Evolutionary conservation across 257 asterid genomes (phyloP).

Genomic region (Solanum lignicaule): DNA sequence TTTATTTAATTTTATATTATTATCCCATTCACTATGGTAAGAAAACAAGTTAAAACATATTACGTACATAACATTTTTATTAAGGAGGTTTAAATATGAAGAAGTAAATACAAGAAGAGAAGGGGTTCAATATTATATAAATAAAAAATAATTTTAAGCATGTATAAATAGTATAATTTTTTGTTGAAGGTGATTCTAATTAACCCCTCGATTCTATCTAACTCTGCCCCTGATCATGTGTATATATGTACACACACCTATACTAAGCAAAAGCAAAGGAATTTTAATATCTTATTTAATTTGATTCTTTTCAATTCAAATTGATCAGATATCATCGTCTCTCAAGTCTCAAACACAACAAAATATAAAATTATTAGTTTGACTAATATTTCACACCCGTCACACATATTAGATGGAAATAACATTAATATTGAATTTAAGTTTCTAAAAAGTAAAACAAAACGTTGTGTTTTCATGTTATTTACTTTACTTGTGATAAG

Average conservation of each 20-base stretch:
- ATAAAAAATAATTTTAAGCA: rapidly evolving
- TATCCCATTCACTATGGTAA: background rate
- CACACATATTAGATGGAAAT: too few species aligned
- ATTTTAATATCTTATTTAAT: background rate
- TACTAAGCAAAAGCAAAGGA: background rate
- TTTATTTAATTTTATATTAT: background rate
- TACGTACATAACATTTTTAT: background rate
- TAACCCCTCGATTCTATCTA: rapidly evolving
- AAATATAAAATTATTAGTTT: too few species aligned
- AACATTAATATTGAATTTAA: background rate
- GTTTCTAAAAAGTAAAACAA: background rate
- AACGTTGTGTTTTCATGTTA: background rate
- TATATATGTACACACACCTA: background rate
- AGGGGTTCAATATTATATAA: background rate
- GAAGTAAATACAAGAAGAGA: background rate
- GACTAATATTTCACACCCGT: too few species aligned
- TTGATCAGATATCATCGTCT: background rate
- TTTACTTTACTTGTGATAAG: background rate
- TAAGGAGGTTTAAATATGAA: too few species aligned
- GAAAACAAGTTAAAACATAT: background rate
- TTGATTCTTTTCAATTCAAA: background rate
- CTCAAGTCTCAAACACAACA: background rate
- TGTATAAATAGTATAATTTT: background rate
- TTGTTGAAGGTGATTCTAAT: rapidly evolving
- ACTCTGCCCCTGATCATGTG: background rate